Conservation (phyloP, 345 rosid species). For the Eucalyptus cloeziana region DNA sequence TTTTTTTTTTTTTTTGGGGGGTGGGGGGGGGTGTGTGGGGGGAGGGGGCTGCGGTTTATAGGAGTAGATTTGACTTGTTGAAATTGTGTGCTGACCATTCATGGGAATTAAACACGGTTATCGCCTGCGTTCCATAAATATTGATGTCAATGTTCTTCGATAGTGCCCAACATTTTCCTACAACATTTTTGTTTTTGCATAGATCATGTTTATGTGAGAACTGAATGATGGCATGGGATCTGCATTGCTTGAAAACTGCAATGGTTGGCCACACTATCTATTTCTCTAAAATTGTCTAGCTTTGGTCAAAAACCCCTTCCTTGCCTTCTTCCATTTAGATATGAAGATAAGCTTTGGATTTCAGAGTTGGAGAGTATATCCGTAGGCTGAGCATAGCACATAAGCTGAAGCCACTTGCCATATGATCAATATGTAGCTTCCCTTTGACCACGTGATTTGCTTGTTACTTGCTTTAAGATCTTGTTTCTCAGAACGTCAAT, state of each 20-base stretch:
- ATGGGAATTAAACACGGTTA: neutral
- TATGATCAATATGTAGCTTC: constrained; percentile 57
- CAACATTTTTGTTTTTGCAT: neutral
- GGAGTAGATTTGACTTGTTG: neutral
- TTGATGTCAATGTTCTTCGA: neutral
- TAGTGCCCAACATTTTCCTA: neutral
- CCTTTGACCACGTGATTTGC: neutral
- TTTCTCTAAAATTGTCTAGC: neutral
- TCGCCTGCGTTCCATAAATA: neutral
- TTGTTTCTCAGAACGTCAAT: neutral
- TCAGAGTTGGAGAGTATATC: constrained; percentile 77
- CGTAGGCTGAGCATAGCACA: constrained; percentile 75
- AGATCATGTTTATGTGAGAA: neutral
- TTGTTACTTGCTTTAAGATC: neutral
- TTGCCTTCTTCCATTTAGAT: neutral
- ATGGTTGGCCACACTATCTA: neutral
- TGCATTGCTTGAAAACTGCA: neutral
- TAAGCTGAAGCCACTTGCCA: constrained; percentile 40
- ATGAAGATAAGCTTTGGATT: neutral
- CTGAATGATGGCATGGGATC: neutral
- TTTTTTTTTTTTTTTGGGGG: too few relatives aligned
- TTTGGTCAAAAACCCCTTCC: neutral
- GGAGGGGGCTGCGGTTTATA: neutral
- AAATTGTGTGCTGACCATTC: neutral
- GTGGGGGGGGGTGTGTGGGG: too few relatives aligned